phyloP scores from a whole-genome alignment of 139 green algal species.

The Eudorina sp. region DNA sequence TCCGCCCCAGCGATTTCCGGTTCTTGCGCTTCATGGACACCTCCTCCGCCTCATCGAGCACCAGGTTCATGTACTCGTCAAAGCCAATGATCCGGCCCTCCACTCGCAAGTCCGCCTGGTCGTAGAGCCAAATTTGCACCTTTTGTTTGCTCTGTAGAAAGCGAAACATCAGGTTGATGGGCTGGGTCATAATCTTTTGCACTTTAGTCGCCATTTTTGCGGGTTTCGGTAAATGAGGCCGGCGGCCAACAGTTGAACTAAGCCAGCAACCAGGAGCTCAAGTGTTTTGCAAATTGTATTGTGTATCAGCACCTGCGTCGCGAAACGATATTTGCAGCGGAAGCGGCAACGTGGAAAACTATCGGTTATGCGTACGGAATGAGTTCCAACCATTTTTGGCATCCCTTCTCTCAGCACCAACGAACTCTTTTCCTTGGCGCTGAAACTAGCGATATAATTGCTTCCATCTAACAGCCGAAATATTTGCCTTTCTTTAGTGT shows the following conservation, averaged over 20 bases:
- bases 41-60: constrained; percentile 98
- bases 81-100: constrained; percentile 99
- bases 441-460: no score
- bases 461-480: no score
- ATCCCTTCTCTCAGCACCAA: no score
- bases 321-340: no score
- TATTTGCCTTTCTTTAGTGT: no score
- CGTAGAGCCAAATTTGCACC: constrained; percentile 98
- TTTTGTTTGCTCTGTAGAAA: constrained; percentile 96
- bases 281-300: no score
- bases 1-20: constrained; percentile 92
- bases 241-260: constrained; percentile 23
- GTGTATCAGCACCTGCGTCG: no score
- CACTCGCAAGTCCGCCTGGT: constrained; percentile 93
- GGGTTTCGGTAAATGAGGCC: background rate
- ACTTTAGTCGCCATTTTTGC: constrained; percentile 74
- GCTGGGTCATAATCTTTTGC: constrained; percentile 82
- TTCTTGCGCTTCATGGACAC: constrained; percentile 95
- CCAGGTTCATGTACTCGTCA: constrained; percentile 99
- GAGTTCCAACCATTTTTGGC: no score
- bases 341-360: no score
- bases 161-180: constrained; percentile 98
- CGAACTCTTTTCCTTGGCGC: no score
- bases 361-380: no score
- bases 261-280: background rate